These are phyloP conservation scores for Candida schatavii DNA, from an alignment of 805 yeast genomes.

Conservation along the genomic window DNA sequence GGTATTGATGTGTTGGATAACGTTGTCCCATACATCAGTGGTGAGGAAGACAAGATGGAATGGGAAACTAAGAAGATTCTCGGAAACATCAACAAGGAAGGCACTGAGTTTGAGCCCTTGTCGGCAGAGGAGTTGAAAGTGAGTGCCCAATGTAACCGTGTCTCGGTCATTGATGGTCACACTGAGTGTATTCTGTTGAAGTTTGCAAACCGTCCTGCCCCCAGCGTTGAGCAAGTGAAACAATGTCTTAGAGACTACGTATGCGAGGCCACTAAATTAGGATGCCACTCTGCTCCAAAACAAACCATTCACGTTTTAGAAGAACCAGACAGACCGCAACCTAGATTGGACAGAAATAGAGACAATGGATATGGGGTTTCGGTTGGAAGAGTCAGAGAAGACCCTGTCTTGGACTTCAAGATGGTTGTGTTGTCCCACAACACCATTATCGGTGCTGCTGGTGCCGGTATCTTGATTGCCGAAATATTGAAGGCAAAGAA, in stretches of 20 bases:
- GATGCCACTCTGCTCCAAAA: slow-evolving; percentile 91
- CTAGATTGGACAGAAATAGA: slow-evolving; percentile 93
- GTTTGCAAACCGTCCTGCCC: slow-evolving; percentile 80
- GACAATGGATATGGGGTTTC: slow-evolving; percentile 92
- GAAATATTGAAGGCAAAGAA: slow-evolving; percentile 80
- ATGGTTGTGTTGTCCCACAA: slow-evolving; percentile 98
- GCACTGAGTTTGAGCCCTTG: slow-evolving; percentile 54
- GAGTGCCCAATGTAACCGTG: slow-evolving; percentile 95
- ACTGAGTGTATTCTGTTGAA: slow-evolving; percentile 89
- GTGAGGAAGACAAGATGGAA: slow-evolving; percentile 98
- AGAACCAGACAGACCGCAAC: slow-evolving; percentile 93
- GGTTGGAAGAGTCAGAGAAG: slow-evolving; percentile 92
- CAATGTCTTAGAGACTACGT: slow-evolving; percentile 64
- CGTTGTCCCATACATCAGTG: slow-evolving; percentile 89
- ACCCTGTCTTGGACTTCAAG: slow-evolving; percentile 88
- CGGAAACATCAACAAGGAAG: slow-evolving; percentile 56
- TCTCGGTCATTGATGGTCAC: slow-evolving; percentile 96
- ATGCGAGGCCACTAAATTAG: slow-evolving; percentile 77
- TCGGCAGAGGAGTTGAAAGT: slow-evolving; percentile 74
- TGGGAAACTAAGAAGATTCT: slow-evolving; percentile 97
- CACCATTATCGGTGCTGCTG: slow-evolving; percentile 98
- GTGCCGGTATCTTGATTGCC: slow-evolving; percentile 94
- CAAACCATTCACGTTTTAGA: slow-evolving; percentile 90
- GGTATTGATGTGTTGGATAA: slow-evolving; percentile 94
- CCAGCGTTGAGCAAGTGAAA: slow-evolving; percentile 79